These are phyloP conservation scores for Blastocystis sp. DNA, from an alignment of 352 stramenopile species.

Conservation along the genomic window DNA sequence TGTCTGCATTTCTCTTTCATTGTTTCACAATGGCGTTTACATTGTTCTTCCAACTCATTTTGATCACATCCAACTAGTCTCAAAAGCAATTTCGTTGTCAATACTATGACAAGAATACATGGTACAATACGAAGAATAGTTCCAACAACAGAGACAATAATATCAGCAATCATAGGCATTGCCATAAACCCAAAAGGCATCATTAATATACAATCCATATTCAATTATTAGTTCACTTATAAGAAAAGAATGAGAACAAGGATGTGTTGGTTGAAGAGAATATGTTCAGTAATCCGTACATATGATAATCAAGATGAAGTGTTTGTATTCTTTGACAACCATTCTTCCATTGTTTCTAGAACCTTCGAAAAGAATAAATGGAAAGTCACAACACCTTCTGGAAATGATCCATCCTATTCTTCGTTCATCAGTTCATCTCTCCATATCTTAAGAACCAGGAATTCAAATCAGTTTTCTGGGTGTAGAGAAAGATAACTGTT, in stretches of 20 bases:
- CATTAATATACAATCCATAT: constrained; percentile 16
- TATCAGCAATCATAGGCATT: neutral
- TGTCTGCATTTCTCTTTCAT: neutral
- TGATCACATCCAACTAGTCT: neutral
- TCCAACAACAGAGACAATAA: too few relatives aligned
- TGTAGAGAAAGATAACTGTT: too few relatives aligned
- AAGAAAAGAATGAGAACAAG: neutral
- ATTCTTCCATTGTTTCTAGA: neutral
- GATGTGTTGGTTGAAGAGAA: neutral
- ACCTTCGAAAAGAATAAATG: too few relatives aligned
- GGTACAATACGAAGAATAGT: neutral
- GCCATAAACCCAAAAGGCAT: neutral
- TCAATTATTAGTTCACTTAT: neutral
- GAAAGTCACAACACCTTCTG: too few relatives aligned
- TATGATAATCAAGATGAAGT: neutral
- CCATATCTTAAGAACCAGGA: too few relatives aligned
- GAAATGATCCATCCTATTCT: too few relatives aligned
- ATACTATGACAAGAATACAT: neutral
- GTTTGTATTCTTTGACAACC: neutral
- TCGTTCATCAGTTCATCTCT: too few relatives aligned
- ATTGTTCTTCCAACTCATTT: neutral
- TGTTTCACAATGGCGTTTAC: neutral
- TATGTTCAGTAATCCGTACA: neutral
- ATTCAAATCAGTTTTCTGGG: too few relatives aligned
- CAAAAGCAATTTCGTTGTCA: neutral